Conservation (phyloP, 352 stramenopile species). For the Hyaloperonospora brassicae region DNA sequence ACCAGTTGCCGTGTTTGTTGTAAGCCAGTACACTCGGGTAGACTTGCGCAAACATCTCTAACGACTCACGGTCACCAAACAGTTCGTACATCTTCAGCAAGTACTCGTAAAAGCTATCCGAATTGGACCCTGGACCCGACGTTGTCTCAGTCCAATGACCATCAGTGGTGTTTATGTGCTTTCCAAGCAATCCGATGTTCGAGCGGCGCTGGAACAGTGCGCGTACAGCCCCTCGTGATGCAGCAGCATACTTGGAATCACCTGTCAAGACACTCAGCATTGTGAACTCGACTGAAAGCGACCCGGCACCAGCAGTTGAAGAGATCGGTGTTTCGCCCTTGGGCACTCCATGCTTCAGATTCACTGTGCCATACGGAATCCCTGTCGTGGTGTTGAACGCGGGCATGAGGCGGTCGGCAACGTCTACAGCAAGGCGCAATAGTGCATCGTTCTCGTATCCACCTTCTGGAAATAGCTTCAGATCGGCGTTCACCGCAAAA, state of each 20-base stretch:
- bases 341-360: conserved; percentile 87
- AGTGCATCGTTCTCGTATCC: conserved; percentile 88
- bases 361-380: conserved; percentile 97
- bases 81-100: conserved; percentile 95
- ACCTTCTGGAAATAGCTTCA: conserved; percentile 48
- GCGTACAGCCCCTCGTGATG: conserved; percentile 53
- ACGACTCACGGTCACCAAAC: conserved; percentile 88
- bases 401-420: conserved; percentile 91
- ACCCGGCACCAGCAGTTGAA: conserved; percentile 93
- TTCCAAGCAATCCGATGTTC: conserved; percentile 88
- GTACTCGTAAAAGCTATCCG: conserved; percentile 98
- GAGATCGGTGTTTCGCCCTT: conserved; percentile 91
- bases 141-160: conserved; percentile 79
- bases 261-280: conserved; percentile 87
- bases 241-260: conserved; percentile 58
- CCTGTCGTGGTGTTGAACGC: conserved; percentile 94
- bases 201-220: conserved; percentile 72
- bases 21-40: conserved; percentile 57
- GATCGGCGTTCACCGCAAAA: conserved; percentile 49
- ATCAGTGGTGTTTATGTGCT: conserved; percentile 91
- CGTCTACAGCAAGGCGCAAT: conserved; percentile 89
- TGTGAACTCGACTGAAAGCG: conserved; percentile 95
- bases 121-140: conserved; percentile 88
- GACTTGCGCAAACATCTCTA: conserved; percentile 86
- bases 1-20: conserved; percentile 82